Evolutionary conservation across 192 early-diverging fungal species (phyloP).

Genomic region (Allomyces macrogynus): DNA sequence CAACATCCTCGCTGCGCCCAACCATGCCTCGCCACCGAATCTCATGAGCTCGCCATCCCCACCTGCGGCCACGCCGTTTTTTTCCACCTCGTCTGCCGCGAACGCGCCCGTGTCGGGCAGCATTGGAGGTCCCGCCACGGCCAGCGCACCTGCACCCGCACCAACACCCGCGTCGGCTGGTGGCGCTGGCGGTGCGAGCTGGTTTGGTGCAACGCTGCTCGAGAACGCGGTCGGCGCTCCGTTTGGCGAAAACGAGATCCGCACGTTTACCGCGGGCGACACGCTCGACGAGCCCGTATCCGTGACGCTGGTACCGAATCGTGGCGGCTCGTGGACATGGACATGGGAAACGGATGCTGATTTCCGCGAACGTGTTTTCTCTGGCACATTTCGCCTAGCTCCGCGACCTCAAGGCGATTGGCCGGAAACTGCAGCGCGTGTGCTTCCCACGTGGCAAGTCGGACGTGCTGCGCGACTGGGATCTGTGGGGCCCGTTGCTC

Average conservation of each 20-base stretch:
- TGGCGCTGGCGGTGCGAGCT: neutral
- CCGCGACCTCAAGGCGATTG: slow-evolving; percentile 1
- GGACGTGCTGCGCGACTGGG: slow-evolving; percentile 5
- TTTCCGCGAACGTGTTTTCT: too few species aligned
- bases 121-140: neutral
- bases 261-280: neutral
- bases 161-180: neutral
- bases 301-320: neutral
- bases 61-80: neutral
- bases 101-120: neutral
- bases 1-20: neutral
- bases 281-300: slow-evolving; percentile 7
- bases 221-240: neutral
- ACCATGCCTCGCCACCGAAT: neutral
- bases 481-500: slow-evolving; percentile 55
- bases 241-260: neutral
- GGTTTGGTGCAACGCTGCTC: neutral
- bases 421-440: slow-evolving; percentile 1
- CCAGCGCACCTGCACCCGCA: too few species aligned
- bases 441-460: neutral
- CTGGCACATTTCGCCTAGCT: too few species aligned
- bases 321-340: neutral
- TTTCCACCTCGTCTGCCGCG: neutral
- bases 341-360: neutral
- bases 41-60: too few species aligned